Base-by-base conservation (phyloP, 345 rosid species). In the Brassica juncea region DNA sequence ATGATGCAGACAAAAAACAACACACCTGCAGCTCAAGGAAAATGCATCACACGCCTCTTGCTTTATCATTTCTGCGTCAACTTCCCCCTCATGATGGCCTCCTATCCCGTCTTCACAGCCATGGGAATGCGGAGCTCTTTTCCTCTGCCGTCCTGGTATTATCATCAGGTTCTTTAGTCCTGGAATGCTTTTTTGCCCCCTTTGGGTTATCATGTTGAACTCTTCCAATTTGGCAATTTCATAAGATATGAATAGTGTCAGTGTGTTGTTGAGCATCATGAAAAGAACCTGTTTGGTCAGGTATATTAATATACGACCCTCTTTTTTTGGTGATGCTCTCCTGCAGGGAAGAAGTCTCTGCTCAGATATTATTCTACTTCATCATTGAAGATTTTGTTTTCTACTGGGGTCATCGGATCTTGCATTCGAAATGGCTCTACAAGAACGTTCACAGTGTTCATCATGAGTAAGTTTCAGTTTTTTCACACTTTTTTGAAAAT, bases 111-210 rank as follows among this genome's bases (percentile, higher is more conserved):
- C 86, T 94, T 92, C 91, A 90, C 66, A 84, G 83, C 72, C 82
- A 94, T 92, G 97, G 99, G 99, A 86, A 89, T 94, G 97, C 87
- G 69, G 75, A 92, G 87, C 82, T 88, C 88, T 84, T 88, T 94
- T 85, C 99, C 97, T 70, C 85, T 92, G 88, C 97, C 99, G 87
- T 86, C 99, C 97, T 92, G 97, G 99, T 94, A 94, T 86, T 90
- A 86, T 87, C 92, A 86, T 87, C 90, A 91, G 91, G 91, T 89
- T 89, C 94, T 87, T 89, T 88, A 81, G 76, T 71, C 72, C 81
- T 78, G 32, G 27, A 55, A 23, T 23, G 25, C 1, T 23, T 71
- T 5, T 19, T 19, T 19, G 19, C 19, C 52, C 27, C 66, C 44
- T 77, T 77, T 63, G 75, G 81, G 81, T 77, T 71, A 66, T 77